Conservation (phyloP, 805 yeast species). For the Spathaspora gorwiae region DNA sequence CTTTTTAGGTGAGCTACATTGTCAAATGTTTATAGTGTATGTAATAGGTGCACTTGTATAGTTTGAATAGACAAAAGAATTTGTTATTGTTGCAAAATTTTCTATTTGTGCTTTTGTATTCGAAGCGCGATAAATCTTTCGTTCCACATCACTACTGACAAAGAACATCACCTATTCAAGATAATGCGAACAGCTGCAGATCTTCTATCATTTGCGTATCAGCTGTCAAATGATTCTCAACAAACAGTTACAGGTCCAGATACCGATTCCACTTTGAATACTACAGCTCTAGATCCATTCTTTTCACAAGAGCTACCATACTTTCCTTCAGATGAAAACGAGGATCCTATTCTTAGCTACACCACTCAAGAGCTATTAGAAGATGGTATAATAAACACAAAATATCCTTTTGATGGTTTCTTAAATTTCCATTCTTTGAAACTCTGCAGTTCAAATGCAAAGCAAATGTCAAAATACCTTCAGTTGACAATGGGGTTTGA, state of each 20-base stretch:
- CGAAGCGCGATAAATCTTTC: no score
- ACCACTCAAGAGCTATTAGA: constrained; percentile 15
- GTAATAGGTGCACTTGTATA: no score
- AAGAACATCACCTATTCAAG: no score
- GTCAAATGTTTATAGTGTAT: no score
- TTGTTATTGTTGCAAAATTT: no score
- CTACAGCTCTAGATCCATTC: background rate
- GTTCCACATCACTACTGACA: no score
- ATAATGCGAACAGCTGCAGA: background rate
- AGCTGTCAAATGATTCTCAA: constrained; percentile 1
- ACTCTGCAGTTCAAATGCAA: constrained; percentile 71
- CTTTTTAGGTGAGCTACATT: background rate
- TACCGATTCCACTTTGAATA: background rate
- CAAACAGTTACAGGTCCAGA: background rate
- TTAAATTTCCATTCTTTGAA: constrained; percentile 62
- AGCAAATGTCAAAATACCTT: constrained; percentile 53
- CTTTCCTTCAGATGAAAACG: constrained; percentile 9
- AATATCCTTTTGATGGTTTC: constrained; percentile 25
- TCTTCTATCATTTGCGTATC: background rate
- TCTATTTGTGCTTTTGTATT: no score
- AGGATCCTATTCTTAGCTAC: constrained; percentile 15
- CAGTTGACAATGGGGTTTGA: constrained; percentile 58
- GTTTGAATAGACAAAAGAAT: no score
- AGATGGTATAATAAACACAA: constrained; percentile 14
- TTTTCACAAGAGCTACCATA: constrained; percentile 15